Base-by-base conservation (phyloP, 1,284 basidiomycete genomes). In the Cutaneotrichosporon spelunceum region DNA sequence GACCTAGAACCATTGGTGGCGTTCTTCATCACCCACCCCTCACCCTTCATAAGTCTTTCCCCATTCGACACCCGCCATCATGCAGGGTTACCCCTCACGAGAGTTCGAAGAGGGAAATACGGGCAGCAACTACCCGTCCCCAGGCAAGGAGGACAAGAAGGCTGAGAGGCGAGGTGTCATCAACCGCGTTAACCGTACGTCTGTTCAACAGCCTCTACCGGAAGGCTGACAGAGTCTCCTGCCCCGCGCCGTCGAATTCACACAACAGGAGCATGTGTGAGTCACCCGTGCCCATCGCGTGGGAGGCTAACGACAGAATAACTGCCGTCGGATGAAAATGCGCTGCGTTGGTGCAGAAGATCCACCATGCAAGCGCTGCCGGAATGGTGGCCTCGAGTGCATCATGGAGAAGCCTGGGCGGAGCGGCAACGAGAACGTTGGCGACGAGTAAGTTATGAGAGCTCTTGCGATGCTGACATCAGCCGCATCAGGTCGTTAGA, bases 361-460 rank as follows among this genome's bases (percentile, higher is more conserved):
- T 69, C 92, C 92, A n/a, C 92, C 92, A 21, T 95, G 92, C 78
- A 87, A 89, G 72, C 85, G 92, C 42, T 95, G 92, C 77, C 84
- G 88, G 52, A 89, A 91, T 70, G 87, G 88, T 34, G 88, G 89
- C 2, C 82, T 93, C 14, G 90, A 92, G 54, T 94, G 92, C 80
- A 82, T 93, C 34, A 93, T 94, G 76, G 91, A 94, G 77, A 93
- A 93, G 71, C 91, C 91, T 42, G 91, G 89, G 2, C 87, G 89
- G 56, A 87, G 62, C 9, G 56, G 45, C 6, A 59, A 53, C 87
- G 81, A 68, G 2, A 36, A 55, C n/a, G 88, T 89, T 2, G 80
- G 93, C 52, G 91, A 93, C 21, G 72, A 73, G 89, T 92, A 76
- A 78, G 89, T 82, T 55, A 29, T 33, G 27, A 23, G 1, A 4